Conservation (phyloP, 768 basidiomycete species). For the Suillus hirtellus region DNA sequence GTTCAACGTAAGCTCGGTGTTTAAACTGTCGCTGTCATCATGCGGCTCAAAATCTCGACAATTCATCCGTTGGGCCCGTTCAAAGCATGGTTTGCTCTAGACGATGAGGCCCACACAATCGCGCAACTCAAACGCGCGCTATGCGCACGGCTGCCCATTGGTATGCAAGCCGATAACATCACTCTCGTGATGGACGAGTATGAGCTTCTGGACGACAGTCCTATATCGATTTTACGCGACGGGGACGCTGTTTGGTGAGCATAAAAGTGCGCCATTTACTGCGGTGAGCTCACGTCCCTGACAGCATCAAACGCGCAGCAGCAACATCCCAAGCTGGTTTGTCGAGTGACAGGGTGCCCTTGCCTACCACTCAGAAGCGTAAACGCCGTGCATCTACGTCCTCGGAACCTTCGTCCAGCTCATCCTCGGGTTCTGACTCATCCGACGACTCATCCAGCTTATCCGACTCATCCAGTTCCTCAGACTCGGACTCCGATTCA, state of each 20-base stretch:
- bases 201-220: slow-evolving; percentile 28
- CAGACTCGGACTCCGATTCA: slow-evolving; percentile 20
- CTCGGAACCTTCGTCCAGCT: slow-evolving; percentile 21
- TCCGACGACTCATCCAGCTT: slow-evolving; percentile 23
- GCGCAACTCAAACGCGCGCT: slow-evolving; percentile 22
- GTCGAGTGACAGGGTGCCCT: background rate
- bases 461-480: slow-evolving; percentile 8
- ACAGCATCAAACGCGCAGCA: background rate
- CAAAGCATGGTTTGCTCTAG: slow-evolving; percentile 53
- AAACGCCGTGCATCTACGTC: slow-evolving; percentile 24
- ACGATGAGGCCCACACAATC: slow-evolving; percentile 13
- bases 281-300: background rate
- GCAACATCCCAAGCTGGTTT: background rate
- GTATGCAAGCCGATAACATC: background rate
- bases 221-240: slow-evolving; percentile 27
- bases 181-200: slow-evolving; percentile 30
- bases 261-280: background rate
- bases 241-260: slow-evolving; percentile 31
- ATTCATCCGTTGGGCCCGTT: slow-evolving; percentile 46
- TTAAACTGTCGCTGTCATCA: slow-evolving; percentile 18
- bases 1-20: background rate
- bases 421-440: slow-evolving; percentile 22
- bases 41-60: slow-evolving; percentile 56
- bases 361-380: slow-evolving; percentile 21
- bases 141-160: slow-evolving; percentile 16